These are phyloP conservation scores for Ambrosiella cleistominuta DNA, from an alignment of 2,329 filamentous ascomycete species.

Conservation along the genomic window DNA sequence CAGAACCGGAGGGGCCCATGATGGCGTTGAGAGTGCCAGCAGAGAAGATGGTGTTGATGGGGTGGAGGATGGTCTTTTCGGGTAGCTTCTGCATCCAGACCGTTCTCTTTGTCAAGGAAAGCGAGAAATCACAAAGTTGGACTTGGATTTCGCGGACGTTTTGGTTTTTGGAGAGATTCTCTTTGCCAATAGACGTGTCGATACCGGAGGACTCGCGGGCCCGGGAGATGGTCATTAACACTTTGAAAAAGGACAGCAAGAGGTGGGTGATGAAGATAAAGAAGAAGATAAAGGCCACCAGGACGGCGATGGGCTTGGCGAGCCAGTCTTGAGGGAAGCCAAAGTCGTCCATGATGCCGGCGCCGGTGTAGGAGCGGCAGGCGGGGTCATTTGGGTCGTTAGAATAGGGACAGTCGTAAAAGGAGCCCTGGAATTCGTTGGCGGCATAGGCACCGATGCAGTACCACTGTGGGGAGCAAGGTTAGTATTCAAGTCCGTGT, in stretches of 20 bases:
- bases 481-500: constrained; percentile 14
- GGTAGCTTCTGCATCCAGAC: constrained; percentile 33
- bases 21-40: constrained; percentile 56
- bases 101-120: constrained; percentile 46
- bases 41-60: constrained; percentile 48
- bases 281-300: constrained; percentile 43
- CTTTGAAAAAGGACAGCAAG: constrained; percentile 44
- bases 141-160: constrained; percentile 46
- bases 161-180: constrained; percentile 40
- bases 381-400: constrained; percentile 44
- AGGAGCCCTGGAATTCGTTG: constrained; percentile 55
- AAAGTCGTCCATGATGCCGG: constrained; percentile 50
- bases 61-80: constrained; percentile 44
- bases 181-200: constrained; percentile 52
- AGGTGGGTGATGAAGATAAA: constrained; percentile 45
- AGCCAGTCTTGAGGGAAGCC: constrained; percentile 53
- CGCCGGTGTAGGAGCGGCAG: constrained; percentile 51
- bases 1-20: constrained; percentile 63
- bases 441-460: constrained; percentile 51
- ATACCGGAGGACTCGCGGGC: constrained; percentile 35
- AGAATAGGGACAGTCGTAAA: constrained; percentile 53
- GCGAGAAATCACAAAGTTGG: constrained; percentile 42
- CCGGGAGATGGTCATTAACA: constrained; percentile 53
- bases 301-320: constrained; percentile 43
- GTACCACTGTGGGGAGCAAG: constrained; percentile 35